Percentiles rank a stretch among this genome's conserved stretches.
These are phyloP conservation scores for Gloeopeniophorella convolvens DNA, from an alignment of 768 basidiomycete genomes.

Conservation along the genomic window DNA sequence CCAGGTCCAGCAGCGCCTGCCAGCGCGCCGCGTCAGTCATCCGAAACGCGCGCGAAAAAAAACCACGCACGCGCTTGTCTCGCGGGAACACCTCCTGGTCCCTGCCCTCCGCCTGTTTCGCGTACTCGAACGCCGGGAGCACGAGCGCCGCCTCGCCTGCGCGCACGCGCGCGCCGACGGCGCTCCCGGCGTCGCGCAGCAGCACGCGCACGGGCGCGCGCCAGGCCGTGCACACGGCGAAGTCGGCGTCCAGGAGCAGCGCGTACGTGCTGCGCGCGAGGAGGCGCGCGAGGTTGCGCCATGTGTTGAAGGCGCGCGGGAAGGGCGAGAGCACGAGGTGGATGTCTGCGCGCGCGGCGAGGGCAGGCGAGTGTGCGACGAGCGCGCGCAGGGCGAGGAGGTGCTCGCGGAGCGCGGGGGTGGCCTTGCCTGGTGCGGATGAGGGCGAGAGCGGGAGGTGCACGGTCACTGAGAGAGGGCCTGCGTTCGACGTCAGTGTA, in stretches of 20 bases:
- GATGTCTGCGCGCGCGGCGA: constrained; percentile 70
- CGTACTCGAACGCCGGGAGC: constrained; percentile 80
- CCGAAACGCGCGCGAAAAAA: neutral
- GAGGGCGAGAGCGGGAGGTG: constrained; percentile 53
- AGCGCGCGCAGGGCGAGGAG: constrained; percentile 60
- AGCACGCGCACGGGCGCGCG: constrained; percentile 42
- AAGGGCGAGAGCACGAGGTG: constrained; percentile 81
- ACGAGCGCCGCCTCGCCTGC: constrained; percentile 68
- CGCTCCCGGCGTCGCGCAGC: constrained; percentile 6
- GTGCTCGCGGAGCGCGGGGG: constrained; percentile 32
- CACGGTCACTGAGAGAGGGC: constrained; percentile 79
- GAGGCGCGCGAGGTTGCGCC: constrained; percentile 80
- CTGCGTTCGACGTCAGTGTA: constrained; percentile 32
- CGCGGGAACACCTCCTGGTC: constrained; percentile 55
- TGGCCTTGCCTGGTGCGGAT: constrained; percentile 20
- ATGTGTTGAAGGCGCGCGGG: constrained; percentile 61
- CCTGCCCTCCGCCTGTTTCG: constrained; percentile 54
- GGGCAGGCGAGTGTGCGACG: constrained; percentile 58
- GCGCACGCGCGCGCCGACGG: constrained; percentile 41
- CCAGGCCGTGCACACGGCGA: constrained; percentile 79
- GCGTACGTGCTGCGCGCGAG: constrained; percentile 80
- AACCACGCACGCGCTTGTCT: constrained; percentile 51
- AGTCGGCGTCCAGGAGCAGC: constrained; percentile 91
- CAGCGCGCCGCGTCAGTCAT: neutral
- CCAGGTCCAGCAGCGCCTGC: constrained; percentile 54